A percentile compares a stretch with the other conserved stretches of the same genome.
phyloP scores from a whole-genome alignment of 768 basidiomycete genomes.

The Macrolepiota dolichaula region DNA sequence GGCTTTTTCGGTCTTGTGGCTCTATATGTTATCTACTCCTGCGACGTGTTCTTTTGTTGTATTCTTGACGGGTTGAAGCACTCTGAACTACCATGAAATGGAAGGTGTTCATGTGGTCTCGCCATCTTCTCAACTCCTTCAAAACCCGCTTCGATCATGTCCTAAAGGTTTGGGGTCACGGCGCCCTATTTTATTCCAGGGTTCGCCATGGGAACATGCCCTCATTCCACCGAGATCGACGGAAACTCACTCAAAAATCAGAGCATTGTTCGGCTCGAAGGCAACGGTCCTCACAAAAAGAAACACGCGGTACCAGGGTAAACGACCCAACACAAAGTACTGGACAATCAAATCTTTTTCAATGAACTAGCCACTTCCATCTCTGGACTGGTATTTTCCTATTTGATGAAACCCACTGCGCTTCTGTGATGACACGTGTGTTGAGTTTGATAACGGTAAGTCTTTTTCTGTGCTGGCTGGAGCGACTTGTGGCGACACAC shows the following conservation, averaged over 20 bases:
- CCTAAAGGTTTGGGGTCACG: neutral
- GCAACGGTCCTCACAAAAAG: neutral
- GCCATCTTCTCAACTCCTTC: neutral
- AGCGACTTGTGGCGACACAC: neutral
- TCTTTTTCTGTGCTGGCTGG: neutral
- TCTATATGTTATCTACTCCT: neutral
- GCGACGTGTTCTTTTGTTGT: constrained; percentile 13
- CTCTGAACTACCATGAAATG: neutral
- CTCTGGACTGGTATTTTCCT: neutral
- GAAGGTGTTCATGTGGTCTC: neutral
- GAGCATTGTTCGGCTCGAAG: neutral
- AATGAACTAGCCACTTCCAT: neutral
- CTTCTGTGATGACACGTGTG: constrained; percentile 1
- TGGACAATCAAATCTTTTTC: neutral
- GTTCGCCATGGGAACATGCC: neutral
- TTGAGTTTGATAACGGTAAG: neutral
- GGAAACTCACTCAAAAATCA: neutral
- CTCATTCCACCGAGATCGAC: neutral
- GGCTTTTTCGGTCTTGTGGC: neutral
- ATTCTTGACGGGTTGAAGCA: constrained; percentile 5
- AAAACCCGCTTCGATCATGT: neutral
- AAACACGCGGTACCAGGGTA: neutral
- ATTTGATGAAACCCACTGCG: neutral
- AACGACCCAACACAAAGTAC: neutral
- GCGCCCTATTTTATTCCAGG: neutral